Percentiles rank a stretch among this genome's conserved stretches.
phyloP scores from a whole-genome alignment of 192 early-diverging fungal genomes.

The Coemansia sp. region DNA sequence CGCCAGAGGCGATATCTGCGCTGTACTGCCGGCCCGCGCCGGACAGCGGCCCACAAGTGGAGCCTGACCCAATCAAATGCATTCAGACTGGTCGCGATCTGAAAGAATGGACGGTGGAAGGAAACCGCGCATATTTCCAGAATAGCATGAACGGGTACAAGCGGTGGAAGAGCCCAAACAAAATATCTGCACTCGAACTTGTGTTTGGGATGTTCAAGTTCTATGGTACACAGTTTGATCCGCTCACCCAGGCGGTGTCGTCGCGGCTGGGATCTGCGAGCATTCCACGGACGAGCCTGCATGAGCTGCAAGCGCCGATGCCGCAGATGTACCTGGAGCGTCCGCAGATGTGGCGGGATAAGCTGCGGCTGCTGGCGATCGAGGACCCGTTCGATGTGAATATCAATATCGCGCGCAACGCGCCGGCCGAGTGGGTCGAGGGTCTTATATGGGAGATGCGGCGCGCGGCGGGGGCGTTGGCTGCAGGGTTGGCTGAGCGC shows the following conservation, averaged over 20 bases:
- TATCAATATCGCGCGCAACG: constrained; percentile 35
- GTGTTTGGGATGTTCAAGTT: constrained; percentile 29
- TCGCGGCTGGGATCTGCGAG: constrained; percentile 19
- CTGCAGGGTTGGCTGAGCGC: too few relatives aligned
- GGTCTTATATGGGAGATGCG: constrained; percentile 52
- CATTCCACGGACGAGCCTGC: constrained; percentile 23
- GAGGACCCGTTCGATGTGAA: constrained; percentile 41
- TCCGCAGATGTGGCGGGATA: constrained; percentile 21
- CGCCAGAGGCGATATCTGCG: neutral
- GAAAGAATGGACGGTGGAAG: constrained; percentile 11
- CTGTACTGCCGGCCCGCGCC: constrained; percentile 3
- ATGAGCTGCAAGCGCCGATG: constrained; percentile 8
- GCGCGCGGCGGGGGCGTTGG: constrained; percentile 16
- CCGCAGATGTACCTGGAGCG: neutral
- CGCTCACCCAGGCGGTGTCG: constrained; percentile 26
- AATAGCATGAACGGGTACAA: neutral
- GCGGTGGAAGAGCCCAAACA: constrained; percentile 30
- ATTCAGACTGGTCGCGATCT: neutral
- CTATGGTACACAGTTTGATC: constrained; percentile 36
- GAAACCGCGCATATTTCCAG: constrained; percentile 10
- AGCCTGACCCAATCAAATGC: constrained; percentile 1
- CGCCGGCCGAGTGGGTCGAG: constrained; percentile 36
- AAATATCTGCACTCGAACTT: constrained; percentile 9
- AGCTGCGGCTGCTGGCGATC: constrained; percentile 28
- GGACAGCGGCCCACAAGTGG: too few relatives aligned